Evolutionary conservation across 2,329 filamentous ascomycete genomes (phyloP).

Genomic region (Lithohypha guttulata): DNA sequence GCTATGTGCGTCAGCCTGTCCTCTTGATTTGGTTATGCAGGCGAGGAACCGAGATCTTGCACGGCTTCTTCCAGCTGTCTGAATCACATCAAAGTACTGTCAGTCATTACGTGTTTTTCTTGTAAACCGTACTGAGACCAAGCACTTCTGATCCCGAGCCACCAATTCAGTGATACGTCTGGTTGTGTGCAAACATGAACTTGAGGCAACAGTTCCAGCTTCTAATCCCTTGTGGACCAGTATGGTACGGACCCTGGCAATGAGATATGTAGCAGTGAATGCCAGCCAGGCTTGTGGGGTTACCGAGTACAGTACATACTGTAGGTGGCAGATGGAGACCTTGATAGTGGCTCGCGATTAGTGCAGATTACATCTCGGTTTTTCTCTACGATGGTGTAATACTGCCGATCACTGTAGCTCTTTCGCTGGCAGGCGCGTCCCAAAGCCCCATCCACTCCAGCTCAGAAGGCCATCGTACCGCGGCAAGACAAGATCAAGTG

Average conservation of each 20-base stretch:
- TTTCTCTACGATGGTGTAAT: constrained; percentile 57
- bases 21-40: constrained; percentile 42
- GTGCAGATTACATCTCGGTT: constrained; percentile 50
- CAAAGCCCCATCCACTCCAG: too few relatives aligned
- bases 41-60: constrained; percentile 57
- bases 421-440: too few relatives aligned
- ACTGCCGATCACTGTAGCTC: constrained; percentile 59
- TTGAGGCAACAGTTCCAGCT: constrained; percentile 65
- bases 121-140: constrained; percentile 71
- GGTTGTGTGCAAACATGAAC: constrained; percentile 60
- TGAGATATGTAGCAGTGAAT: constrained; percentile 63
- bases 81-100: constrained; percentile 50
- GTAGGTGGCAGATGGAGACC: too few relatives aligned
- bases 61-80: constrained; percentile 53
- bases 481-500: too few relatives aligned
- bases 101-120: constrained; percentile 67
- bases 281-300: constrained; percentile 42
- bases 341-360: constrained; percentile 41
- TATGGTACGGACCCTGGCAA: constrained; percentile 58
- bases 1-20: constrained; percentile 44
- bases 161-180: constrained; percentile 58
- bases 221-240: constrained; percentile 59
- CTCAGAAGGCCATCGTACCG: too few relatives aligned
- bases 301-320: too few relatives aligned
- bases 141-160: constrained; percentile 67